A percentile compares a stretch with the other conserved stretches of the same genome.
phyloP scores from a whole-genome alignment of 1,284 basidiomycete genomes.

The Malassezia nana region DNA sequence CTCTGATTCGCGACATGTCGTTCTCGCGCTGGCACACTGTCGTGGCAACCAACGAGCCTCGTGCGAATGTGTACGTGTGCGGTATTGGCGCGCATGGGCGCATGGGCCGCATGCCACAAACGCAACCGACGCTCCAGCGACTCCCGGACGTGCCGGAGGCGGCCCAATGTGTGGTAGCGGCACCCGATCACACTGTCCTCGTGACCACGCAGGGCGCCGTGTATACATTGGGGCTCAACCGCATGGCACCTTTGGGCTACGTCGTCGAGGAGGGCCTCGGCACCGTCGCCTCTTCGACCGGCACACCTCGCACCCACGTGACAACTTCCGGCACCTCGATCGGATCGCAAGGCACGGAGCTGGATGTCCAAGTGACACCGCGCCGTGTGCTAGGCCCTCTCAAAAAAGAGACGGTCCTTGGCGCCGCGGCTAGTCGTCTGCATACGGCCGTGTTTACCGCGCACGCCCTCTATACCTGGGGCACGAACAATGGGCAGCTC shows the following conservation, averaged over 20 bases:
- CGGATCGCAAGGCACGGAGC: conserved; percentile 19
- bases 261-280: conserved; percentile 57
- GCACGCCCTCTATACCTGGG: conserved; percentile 84
- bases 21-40: conserved; percentile 42
- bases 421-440: conserved; percentile 75
- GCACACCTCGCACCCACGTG: conserved; percentile 46
- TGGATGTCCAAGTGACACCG: conserved; percentile 62
- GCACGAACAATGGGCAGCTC: conserved; percentile 84
- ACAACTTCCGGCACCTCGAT: conserved; percentile 17
- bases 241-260: conserved; percentile 67
- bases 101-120: conserved; percentile 66
- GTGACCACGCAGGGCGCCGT: conserved; percentile 72
- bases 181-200: conserved; percentile 85
- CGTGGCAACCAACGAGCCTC: conserved; percentile 33
- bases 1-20: conserved; percentile 33
- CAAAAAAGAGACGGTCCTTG: conserved; percentile 68
- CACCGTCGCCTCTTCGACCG: conserved; percentile 22
- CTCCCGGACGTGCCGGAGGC: conserved; percentile 56
- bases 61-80: conserved; percentile 42
- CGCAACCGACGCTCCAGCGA: conserved; percentile 63
- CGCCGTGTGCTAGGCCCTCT: conserved; percentile 66
- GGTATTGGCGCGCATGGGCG: conserved; percentile 37
- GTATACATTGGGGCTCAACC: conserved; percentile 77
- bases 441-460: conserved; percentile 82
- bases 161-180: conserved; percentile 60